Evolutionary conservation across 306 rosid species (phyloP).

Genomic region (Quercus suber): DNA sequence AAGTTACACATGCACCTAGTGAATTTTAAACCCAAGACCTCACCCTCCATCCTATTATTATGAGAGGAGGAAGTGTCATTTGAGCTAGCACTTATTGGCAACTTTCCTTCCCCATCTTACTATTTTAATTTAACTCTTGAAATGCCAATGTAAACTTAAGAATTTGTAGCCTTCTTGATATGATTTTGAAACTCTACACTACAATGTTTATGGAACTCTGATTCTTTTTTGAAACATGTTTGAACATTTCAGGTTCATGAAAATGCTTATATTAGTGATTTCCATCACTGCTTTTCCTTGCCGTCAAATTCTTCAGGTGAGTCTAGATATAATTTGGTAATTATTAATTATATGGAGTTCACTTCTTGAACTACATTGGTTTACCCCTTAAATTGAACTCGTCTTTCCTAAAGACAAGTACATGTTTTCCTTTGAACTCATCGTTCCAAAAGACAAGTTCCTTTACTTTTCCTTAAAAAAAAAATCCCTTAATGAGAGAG

Average conservation of each 20-base stretch:
- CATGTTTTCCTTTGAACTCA: no score
- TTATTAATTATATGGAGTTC: neutral
- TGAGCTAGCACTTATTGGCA: neutral
- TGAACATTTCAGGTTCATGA: slow-evolving; percentile 80
- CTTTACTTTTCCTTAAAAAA: no score
- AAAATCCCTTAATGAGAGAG: no score
- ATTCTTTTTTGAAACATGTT: slow-evolving; percentile 17
- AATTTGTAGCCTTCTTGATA: neutral
- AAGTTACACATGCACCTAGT: no score
- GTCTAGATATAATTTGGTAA: slow-evolving; percentile 5
- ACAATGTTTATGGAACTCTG: neutral
- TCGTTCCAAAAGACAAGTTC: no score
- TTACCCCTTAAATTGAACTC: slow-evolving; percentile 3
- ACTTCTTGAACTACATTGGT: neutral
- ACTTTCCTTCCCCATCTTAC: neutral
- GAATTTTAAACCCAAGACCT: no score
- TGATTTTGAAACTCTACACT: neutral
- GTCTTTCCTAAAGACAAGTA: no score
- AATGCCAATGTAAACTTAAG: neutral
- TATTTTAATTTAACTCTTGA: neutral
- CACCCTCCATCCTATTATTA: no score
- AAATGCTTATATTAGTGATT: slow-evolving; percentile 85
- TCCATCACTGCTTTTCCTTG: slow-evolving; percentile 87
- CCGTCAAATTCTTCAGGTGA: slow-evolving; percentile 75
- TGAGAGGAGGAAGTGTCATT: no score